Base-by-base conservation (phyloP, 306 rosid species). In the Pyrus pyrifolia region DNA sequence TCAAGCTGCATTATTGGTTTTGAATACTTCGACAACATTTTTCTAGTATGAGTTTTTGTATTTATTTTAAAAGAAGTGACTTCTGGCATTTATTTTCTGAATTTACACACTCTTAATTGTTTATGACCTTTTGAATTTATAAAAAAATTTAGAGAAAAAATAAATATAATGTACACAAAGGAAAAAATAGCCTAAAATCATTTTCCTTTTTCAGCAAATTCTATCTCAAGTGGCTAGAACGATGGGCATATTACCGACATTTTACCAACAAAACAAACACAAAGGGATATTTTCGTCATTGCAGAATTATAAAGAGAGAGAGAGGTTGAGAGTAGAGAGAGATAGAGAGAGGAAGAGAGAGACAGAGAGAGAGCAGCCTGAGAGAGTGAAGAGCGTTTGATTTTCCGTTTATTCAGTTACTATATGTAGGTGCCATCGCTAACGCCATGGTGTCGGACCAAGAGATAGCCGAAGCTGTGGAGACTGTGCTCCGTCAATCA, bases 401-500 rank as follows among this genome's bases (percentile, higher is more conserved):
- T 83, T 49, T 82, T 85, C 83, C 76, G 86, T 87, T 85, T 81
- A 59, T 84, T 87, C 85, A 11, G 87, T 83, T 87, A 86, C 49
- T 81, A 85, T 88, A 81, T 87, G 85, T 78, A 75, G 84, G 81
- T 71, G 79, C 15, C 17, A 45, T 45, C 4, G 17, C 17, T 4
- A 38, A 5, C 23, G 62, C 78, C 83, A 90, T 88, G 93, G 90
- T 82, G 88, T 83, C 93, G 74, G 96, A 90, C 87, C 83, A 90
- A 67, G 96, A 90, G 35, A 80, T 90, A 74, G 96, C 96, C 11
- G 72, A 82, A 86, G 90, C 86, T 27, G 96, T 91, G 64, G 91
- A 91, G 82, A 81, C 86, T 44, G 77, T 91, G 52, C 89, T 91
- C 23, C 92, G 89, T 75, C 89, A 85, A 70, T 79, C 89, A 1